Evolutionary conservation across 2,329 filamentous ascomycete species (phyloP).

Genomic region (Colletotrichum zoysiae): DNA sequence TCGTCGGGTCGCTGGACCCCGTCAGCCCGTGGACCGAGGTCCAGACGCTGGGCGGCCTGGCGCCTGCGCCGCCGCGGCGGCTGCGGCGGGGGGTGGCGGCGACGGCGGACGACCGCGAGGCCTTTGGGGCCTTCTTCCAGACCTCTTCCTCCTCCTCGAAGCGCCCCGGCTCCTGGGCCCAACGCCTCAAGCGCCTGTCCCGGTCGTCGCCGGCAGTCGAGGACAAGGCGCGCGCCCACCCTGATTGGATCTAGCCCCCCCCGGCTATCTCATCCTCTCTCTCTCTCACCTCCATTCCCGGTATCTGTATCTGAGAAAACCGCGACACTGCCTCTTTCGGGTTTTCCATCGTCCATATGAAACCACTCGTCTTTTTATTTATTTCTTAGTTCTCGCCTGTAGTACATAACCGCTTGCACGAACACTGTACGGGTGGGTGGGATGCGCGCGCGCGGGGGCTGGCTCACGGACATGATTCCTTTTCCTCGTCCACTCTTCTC

Average conservation of each 20-base stretch:
- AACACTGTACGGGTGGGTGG: slow-evolving; percentile 21
- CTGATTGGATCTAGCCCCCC: slow-evolving; percentile 20
- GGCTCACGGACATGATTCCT: background rate
- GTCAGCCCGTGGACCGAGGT: slow-evolving; percentile 19
- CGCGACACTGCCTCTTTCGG: background rate
- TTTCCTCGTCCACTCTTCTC: background rate
- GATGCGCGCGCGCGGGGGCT: slow-evolving; percentile 1
- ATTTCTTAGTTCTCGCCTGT: background rate
- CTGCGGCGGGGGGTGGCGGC: background rate
- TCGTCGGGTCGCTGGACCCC: background rate
- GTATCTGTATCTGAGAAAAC: background rate
- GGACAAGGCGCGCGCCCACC: background rate
- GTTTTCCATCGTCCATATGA: background rate
- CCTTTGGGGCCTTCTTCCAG: slow-evolving; percentile 7
- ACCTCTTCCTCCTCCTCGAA: slow-evolving; percentile 40
- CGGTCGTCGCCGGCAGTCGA: slow-evolving; percentile 3
- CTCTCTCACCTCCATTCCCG: background rate
- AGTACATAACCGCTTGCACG: slow-evolving; percentile 19
- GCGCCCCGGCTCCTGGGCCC: slow-evolving; percentile 39
- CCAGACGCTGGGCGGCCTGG: slow-evolving; percentile 21
- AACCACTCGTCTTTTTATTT: background rate
- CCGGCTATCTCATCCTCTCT: too few relatives aligned
- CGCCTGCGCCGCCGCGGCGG: background rate
- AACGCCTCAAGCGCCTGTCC: slow-evolving; percentile 43
- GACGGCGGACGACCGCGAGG: background rate